Base-by-base conservation (phyloP, 2,329 filamentous ascomycete species). In the Chrysosporium keratinophilum region DNA sequence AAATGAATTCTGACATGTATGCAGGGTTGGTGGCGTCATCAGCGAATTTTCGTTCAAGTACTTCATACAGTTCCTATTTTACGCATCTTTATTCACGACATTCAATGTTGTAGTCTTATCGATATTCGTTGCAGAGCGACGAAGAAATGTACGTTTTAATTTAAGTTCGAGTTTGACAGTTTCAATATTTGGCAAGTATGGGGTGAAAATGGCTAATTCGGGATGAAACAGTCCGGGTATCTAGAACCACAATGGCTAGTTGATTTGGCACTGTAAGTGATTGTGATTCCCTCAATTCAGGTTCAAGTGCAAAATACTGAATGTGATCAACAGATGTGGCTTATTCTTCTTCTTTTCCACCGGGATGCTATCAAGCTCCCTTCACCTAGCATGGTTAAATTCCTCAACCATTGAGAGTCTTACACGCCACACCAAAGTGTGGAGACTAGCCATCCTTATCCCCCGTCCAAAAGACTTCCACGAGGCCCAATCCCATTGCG, bases 1-100 rank as follows among this genome's bases (percentile, higher is more conserved):
- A 14, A 7, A 7, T 7, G 34, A 39, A 41, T 34, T n/a, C 51
- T 53, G 34, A 53, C 51, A 17, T n/a, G 1, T 39, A 28, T 14
- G 14, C 33, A 78, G 85, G 86, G 90, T 95, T n/a, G 91, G 91
- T 3, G 93, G 91, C 19, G 87, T 95, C 59, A 83, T 98, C 9
- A 85, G 83, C 0, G 90, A 96, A 67, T 89, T 82, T 1, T 75
- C 84, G 1, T 90, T 91, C 73, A 96, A 96, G 63, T 96, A 88
- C 69, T 97, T 98, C 64, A 74, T 89, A 10, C 93, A 96, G 60
- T 95, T 96, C 64, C 82, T 83, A 14, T 77, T 80, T 42, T 95
- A 93, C 66, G 82, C 82, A 1, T 72, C 80, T 3, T 62, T 88
- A 3, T 87, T 84, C 61, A 88, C 84, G 59, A 68, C 74, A 2